These are phyloP conservation scores for Epicoccum sorghinum DNA, from an alignment of 2,329 filamentous ascomycete genomes.

Conservation along the genomic window DNA sequence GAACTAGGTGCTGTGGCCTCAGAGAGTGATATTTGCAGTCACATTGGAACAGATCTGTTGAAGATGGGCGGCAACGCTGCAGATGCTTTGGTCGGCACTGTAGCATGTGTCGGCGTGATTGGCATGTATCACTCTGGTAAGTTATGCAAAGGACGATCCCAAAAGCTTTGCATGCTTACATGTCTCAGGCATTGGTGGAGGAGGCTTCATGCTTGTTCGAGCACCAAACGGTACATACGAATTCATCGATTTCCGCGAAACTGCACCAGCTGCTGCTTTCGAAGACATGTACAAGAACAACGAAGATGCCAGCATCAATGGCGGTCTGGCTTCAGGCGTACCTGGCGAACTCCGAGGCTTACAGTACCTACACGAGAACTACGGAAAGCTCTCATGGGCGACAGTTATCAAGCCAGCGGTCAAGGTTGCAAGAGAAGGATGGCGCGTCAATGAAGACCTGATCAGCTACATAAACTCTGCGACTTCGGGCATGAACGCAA, in stretches of 20 bases:
- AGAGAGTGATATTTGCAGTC: constrained; percentile 52
- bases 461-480: constrained; percentile 71
- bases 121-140: constrained; percentile 55
- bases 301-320: constrained; percentile 67
- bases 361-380: constrained; percentile 75
- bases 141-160: background rate
- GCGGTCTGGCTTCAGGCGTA: constrained; percentile 71
- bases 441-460: constrained; percentile 74
- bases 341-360: constrained; percentile 80
- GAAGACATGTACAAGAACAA: constrained; percentile 86
- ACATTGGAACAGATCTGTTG: constrained; percentile 55
- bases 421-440: constrained; percentile 63
- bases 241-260: constrained; percentile 87
- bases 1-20: constrained; percentile 55
- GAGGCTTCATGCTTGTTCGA: constrained; percentile 86
- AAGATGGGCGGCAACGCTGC: constrained; percentile 59
- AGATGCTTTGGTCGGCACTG: constrained; percentile 56
- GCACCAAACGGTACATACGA: constrained; percentile 77
- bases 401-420: constrained; percentile 76
- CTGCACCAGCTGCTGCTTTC: constrained; percentile 79
- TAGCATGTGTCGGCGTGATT: constrained; percentile 55
- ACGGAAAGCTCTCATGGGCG: constrained; percentile 64
- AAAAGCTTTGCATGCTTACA: background rate
- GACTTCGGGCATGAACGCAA: constrained; percentile 31
- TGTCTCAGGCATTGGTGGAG: constrained; percentile 75